Percentiles rank a stretch among this genome's conserved stretches.
phyloP scores from a whole-genome alignment of 805 yeast species.

The Candida mattraensis region DNA sequence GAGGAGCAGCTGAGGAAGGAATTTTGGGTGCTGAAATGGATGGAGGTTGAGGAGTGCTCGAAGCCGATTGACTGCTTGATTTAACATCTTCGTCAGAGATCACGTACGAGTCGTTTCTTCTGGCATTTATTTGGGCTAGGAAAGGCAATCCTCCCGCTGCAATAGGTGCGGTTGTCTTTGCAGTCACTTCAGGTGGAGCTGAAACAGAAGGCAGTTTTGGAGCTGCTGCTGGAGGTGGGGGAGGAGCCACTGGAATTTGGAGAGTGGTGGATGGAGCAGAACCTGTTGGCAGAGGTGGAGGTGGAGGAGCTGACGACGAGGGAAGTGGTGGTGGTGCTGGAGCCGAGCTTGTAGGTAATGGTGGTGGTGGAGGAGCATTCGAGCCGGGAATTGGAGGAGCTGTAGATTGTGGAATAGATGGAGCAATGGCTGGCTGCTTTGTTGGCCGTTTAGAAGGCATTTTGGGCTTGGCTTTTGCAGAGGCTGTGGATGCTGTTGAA shows the following conservation, averaged over 20 bases:
- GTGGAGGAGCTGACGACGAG: conserved; percentile 3
- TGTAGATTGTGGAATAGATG: conserved; percentile 23
- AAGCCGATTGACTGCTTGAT: conserved; percentile 6
- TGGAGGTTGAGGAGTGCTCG: conserved; percentile 18
- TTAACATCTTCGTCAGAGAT: conserved; percentile 37
- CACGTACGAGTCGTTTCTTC: conserved; percentile 51
- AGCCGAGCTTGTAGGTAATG: conserved; percentile 20
- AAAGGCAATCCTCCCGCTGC: conserved; percentile 52
- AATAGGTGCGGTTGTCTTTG: conserved; percentile 32
- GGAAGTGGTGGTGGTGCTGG: conserved; percentile 17
- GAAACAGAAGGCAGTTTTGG: conserved; percentile 24
- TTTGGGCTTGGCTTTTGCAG: conserved; percentile 20
- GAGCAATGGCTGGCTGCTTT: conserved; percentile 12
- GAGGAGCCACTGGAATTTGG: conserved; percentile 21
- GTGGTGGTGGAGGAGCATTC: conserved; percentile 16
- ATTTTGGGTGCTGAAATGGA: conserved; percentile 9
- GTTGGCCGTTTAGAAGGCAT: conserved; percentile 22
- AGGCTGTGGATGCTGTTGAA: conserved; percentile 12
- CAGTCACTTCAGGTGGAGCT: conserved; percentile 26
- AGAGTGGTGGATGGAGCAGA: conserved; percentile 22
- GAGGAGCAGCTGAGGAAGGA: conserved; percentile 1
- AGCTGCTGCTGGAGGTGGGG: conserved; percentile 22
- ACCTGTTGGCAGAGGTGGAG: conserved; percentile 13
- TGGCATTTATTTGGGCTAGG: conserved; percentile 56
- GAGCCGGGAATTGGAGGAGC: conserved; percentile 14